These are phyloP conservation scores for Golubevia sp. DNA, from an alignment of 1,284 basidiomycete genomes.

Conservation along the genomic window DNA sequence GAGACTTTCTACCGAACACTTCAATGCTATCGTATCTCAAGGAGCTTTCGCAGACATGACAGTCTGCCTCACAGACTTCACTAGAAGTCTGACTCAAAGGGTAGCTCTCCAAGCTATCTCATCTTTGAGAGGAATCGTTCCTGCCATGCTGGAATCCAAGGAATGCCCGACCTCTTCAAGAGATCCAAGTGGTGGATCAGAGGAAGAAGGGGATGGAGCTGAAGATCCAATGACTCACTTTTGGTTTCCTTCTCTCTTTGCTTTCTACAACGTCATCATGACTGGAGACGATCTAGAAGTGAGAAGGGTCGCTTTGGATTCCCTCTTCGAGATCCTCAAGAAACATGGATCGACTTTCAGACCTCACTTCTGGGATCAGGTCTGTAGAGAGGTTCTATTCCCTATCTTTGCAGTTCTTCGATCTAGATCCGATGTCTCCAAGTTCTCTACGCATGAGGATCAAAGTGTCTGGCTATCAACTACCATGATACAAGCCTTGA, in stretches of 20 bases:
- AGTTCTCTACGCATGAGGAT: slow-evolving; percentile 58
- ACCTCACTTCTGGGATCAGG: slow-evolving; percentile 57
- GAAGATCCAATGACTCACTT: no score
- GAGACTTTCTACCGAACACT: slow-evolving; percentile 41
- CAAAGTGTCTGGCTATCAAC: slow-evolving; percentile 61
- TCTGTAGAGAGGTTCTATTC: slow-evolving; percentile 59
- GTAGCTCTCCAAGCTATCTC: slow-evolving; percentile 53
- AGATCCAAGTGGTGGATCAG: no score
- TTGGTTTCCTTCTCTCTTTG: slow-evolving; percentile 59
- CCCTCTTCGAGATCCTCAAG: slow-evolving; percentile 54
- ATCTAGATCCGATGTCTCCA: slow-evolving; percentile 46
- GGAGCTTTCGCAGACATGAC: slow-evolving; percentile 53
- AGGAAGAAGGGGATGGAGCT: no score
- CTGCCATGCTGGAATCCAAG: slow-evolving; percentile 28
- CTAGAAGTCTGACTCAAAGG: slow-evolving; percentile 49
- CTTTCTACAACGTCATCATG: slow-evolving; percentile 61
- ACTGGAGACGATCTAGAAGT: slow-evolving; percentile 61
- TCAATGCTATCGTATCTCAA: slow-evolving; percentile 44
- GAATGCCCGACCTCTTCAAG: slow-evolving; percentile 31
- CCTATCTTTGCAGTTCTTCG: slow-evolving; percentile 60
- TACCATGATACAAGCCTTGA: slow-evolving; percentile 59
- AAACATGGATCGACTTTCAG: slow-evolving; percentile 48
- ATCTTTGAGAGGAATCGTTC: slow-evolving; percentile 40
- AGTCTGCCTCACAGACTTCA: slow-evolving; percentile 57
- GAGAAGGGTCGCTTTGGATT: slow-evolving; percentile 55